Base-by-base conservation (phyloP, 2,329 filamentous ascomycete genomes). In the Xylaria arbuscula region DNA sequence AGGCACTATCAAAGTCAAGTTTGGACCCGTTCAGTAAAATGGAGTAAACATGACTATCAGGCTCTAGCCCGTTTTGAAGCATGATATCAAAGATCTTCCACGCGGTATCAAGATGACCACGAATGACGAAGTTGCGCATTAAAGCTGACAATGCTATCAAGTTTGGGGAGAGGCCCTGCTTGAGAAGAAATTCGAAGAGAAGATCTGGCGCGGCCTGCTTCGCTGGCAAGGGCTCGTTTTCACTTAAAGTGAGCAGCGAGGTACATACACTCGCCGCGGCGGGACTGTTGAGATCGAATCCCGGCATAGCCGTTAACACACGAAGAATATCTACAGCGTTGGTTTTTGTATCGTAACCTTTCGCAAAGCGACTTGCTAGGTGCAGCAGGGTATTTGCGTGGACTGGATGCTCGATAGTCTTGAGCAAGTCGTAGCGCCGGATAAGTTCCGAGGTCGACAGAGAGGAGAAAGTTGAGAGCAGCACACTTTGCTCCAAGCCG, bases 21-120 rank as follows among this genome's bases (percentile, higher is more conserved):
- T 93, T 93, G 60, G 92, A 91, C 38, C 91, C 90, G 67, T 90
- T 87, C 50, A 97, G 85, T 40, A 97, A 82, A 34, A 89, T 89
- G 0, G 89, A 84, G 76, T 90, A 93, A 0, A 93, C 90, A 71
- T 88, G 86, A 0, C 81, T 80, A 77, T 97, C 89, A 0, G 92
- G 87, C 62, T 86, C 78, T 17, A 92, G 81, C 2, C 87, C 86
- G 70, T 88, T 84, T 15, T 84, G 80, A 59, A 85, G 80, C 77
- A 94, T 86, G 48, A 89, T 84, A 28, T 89, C 83, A 73, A 90
- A 89, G 58, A 95, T 85, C 48, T 87, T 84, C 81, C 89, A 88
- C 0, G 89, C 91, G 2, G 89, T 87, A 45, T 86, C 82, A 8
- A 88, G 77, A 72, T 93, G 87, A 11, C 86, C 86, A n/a, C 84